Evolutionary conservation across 768 basidiomycete genomes (phyloP), one percentile per base, ranked within the genome.

Genomic region (Russula abietina): DNA sequence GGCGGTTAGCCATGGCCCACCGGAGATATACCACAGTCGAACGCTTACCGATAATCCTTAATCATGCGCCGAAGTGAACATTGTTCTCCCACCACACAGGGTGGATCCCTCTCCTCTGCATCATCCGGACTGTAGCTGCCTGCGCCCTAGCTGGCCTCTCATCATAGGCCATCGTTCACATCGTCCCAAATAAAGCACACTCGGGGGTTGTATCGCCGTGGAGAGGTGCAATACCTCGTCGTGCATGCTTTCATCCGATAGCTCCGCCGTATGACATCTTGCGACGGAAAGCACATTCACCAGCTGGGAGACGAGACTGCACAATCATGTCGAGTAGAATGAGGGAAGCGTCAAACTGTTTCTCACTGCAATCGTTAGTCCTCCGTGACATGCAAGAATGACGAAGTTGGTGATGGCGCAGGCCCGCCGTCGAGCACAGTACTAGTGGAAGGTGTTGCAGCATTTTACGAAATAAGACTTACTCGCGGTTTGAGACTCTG

Each of bases 141-240:
- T 32, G 50, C 4, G 50, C 50, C 30, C 17, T 11, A 5, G 30
- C 50, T 1, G 50, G 19, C 10, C 30, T 30, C 19, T 51, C 28
- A 8, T 51, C 17, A n/a, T 51, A 30, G 8, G 30, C 50, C 30
- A 51, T 19, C 19, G 16, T 19, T 30, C 50, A 51, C 50, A 51
- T 51, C 4, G 50, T 51, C 50, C 50, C 50, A n/a, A 17, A 51
- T 28, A 6, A n/a, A n/a, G n/a, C n/a, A 51, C 50, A n/a, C 30
- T 51, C 9, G 28, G n/a, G 17, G 32, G n/a, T 32, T 51, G 50
- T 17, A 51, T 49, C 2, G 61, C 67, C 3, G 61, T 58, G 1
- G 65, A 49, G 10, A 68, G 65, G 28, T 57, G 56, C 38, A 68
- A 28, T 12, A 17, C 61, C 54, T 68, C 65, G 17, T 66, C 65